Base-by-base conservation (phyloP, 2,329 filamentous ascomycete species). In the Diplodia scrobiculata region DNA sequence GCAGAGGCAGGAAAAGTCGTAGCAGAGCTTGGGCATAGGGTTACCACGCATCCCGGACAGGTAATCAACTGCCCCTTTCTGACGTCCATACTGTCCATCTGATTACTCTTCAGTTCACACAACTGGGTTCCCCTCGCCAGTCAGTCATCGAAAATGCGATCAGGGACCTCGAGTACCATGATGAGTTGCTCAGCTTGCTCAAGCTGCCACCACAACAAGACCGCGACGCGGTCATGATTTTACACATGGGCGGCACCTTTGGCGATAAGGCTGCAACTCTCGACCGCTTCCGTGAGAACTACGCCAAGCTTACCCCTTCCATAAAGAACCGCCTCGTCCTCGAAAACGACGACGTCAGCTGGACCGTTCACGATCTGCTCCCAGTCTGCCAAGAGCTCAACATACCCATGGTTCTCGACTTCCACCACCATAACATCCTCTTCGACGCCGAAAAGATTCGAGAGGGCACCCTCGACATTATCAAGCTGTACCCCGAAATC, bases 271-370 rank as follows among this genome's bases (percentile, higher is more conserved):
- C 77, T 10, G 91, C 89, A 0, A 93, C 92, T 0, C 79, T 97
- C 5, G 84, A 89, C 66, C 86, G 93, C 1, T 97, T 97, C 76
- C 84, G 89, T 27, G 79, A 87, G 60, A 92, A 93, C 69, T 96
- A 96, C 69, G 80, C 80, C 0, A 82, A 75, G 1, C 77, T 96
- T 0, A 84, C 90, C 0, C 83, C 86, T 3, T 84, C 86, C 2
- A 82, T 97, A 69, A 96, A 95, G 78, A 86, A 87, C 5, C 86
- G 94, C 0, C 79, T 98, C 0, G 94, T 98, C 0, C 81, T 98
- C 19, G 94, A 98, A 75, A 98, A 98, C 69, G 94, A 97, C 76
- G 94, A 98, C 74, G 91, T 98, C 1, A 87, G 87, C 45, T 98
- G 91, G 90, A 89, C 86, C n/a, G 91, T 97, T 0, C 93, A 97